Evolutionary conservation across 139 green algal genomes (phyloP).

Genomic region (Auxenochlorella protothecoides): DNA sequence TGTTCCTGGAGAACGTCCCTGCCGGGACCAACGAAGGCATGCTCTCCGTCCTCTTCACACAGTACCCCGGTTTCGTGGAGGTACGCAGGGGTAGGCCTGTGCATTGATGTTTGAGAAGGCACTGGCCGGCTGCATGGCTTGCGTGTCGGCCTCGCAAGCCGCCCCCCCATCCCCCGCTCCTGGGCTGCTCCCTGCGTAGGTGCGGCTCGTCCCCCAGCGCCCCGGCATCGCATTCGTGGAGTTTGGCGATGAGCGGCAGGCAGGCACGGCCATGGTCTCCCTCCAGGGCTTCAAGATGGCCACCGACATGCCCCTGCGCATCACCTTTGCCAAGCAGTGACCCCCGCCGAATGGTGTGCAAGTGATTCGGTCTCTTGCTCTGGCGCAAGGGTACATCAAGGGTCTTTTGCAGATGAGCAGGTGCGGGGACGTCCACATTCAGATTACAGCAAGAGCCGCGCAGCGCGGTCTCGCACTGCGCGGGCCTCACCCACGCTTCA

Average conservation of each 20-base stretch:
- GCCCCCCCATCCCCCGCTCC: background rate
- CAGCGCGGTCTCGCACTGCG: too few species aligned
- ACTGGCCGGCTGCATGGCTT: background rate
- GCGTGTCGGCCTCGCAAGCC: background rate
- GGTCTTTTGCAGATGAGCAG: too few species aligned
- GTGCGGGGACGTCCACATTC: background rate
- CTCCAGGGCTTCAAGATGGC: slow-evolving; percentile 93
- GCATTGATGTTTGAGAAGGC: slow-evolving; percentile 1
- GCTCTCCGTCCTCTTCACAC: slow-evolving; percentile 88
- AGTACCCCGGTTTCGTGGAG: slow-evolving; percentile 86
- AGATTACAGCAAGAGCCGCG: background rate
- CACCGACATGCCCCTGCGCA: slow-evolving; percentile 65
- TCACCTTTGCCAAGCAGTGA: slow-evolving; percentile 87
- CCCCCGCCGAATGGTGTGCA: background rate
- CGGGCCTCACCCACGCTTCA: too few species aligned
- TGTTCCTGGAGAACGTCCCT: slow-evolving; percentile 93
- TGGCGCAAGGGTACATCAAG: too few species aligned
- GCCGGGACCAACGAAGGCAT: slow-evolving; percentile 71
- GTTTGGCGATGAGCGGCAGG: slow-evolving; percentile 72
- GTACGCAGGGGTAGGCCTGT: slow-evolving; percentile 32
- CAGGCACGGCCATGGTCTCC: slow-evolving; percentile 57
- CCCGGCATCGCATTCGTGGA: slow-evolving; percentile 96
- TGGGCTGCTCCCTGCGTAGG: slow-evolving; percentile 72
- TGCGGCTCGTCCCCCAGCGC: slow-evolving; percentile 80
- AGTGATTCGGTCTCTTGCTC: background rate